Evolutionary conservation across 2,329 filamentous ascomycete genomes (phyloP), one percentile per base, ranked within the genome.

Genomic region (Beauveria caledonica): DNA sequence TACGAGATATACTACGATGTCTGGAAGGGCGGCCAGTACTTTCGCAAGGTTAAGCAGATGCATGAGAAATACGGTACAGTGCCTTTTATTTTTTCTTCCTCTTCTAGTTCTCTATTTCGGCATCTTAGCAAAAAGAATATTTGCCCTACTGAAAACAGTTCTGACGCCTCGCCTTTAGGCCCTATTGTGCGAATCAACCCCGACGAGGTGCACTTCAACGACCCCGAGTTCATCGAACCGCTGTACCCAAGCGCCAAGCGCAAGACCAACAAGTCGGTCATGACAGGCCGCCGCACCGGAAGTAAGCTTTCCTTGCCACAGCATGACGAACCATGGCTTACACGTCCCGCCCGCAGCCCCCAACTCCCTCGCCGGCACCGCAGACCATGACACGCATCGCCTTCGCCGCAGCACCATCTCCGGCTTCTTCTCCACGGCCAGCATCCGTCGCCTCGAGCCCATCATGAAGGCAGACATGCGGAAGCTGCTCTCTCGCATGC

Each of bases 201-300:
- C 33, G 33, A 51, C 29, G 55, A 58, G 23, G 45, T 58, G 55
- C 55, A 58, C 33, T 49, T 58, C 25, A 51, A 58, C 21, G 55
- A 58, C 33, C 55, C 55, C 7, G 55, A 51, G 2, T 58, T 58
- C 17, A 48, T 48, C 13, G 45, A 58, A n/a, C 33, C 44, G 21
- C 44, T 58, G 10, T 44, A 66, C 40, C 21, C 60, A 39, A 48
- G 40, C 53, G 53, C 53, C 42, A 56, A 56, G 53, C 44, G 44
- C 53, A 45, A 56, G 27, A 56, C 52, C 36, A 54, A 54, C 39
- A 54, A 54, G 52, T 54, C 52, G 9, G 23, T 54, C 52, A 54
- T 54, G 52, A 54, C 52, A 19, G 52, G 52, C 3, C 52, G 52
- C 17, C 52, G 52, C 17, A 54, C 52, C 15, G 52, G 52, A 44